Percentiles rank a stretch among this genome's conserved stretches.
phyloP scores from a whole-genome alignment of 495 filamentous ascomycete genomes.

The Daldinia decipiens region DNA sequence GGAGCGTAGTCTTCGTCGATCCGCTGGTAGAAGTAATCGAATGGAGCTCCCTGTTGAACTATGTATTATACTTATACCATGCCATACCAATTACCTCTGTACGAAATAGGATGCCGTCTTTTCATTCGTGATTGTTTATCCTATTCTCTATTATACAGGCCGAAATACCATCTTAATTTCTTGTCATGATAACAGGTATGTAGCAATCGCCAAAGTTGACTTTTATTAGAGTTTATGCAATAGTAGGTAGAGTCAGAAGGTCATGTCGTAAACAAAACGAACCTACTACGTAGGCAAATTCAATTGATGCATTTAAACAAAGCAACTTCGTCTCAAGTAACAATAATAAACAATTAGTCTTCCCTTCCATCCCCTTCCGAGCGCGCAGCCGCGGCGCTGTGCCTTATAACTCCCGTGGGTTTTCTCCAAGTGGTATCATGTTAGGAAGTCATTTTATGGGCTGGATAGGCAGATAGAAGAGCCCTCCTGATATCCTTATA shows the following conservation, averaged over 20 bases:
- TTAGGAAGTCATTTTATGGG: conserved; percentile 27
- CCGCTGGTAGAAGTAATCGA: conserved; percentile 12
- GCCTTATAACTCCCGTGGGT: conserved; percentile 33
- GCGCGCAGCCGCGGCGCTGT: conserved; percentile 27
- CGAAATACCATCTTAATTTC: neutral
- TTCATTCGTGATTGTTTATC: neutral
- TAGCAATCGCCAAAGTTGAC: neutral
- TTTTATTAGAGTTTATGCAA: neutral
- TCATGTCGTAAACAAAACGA: neutral
- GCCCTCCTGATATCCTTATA: conserved; percentile 11
- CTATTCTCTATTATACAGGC: no score
- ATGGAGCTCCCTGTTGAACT: conserved; percentile 11
- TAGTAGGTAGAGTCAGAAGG: no score
- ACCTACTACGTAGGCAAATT: conserved; percentile 8
- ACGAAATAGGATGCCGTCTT: neutral
- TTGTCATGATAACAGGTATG: neutral
- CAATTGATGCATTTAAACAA: conserved; percentile 38
- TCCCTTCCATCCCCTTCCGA: conserved; percentile 10
- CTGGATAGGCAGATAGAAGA: conserved; percentile 22
- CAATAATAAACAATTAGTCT: conserved; percentile 18
- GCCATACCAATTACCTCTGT: neutral
- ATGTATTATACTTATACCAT: conserved; percentile 4
- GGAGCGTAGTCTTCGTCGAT: neutral
- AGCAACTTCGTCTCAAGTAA: conserved; percentile 17
- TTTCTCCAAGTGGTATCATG: conserved; percentile 44